These are phyloP conservation scores for Kwoniella sp. DNA, from an alignment of 768 basidiomycete genomes.

Conservation along the genomic window DNA sequence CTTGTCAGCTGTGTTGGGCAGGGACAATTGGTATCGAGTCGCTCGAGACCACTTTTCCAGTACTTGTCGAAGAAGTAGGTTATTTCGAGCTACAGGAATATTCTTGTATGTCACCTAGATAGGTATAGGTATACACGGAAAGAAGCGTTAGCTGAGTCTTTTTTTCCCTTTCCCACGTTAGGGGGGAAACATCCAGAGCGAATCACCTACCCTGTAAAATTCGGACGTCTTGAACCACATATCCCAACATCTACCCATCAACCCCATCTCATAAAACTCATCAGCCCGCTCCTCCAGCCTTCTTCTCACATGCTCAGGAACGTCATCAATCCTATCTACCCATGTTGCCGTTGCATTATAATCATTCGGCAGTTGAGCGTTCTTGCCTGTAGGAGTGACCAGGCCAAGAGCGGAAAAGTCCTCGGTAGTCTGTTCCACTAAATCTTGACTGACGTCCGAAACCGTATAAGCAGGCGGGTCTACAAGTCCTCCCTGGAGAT, in stretches of 20 bases:
- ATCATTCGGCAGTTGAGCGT: not conserved
- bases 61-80: slow-evolving; percentile 44
- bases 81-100: slow-evolving; percentile 27
- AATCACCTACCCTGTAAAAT: slow-evolving; percentile 34
- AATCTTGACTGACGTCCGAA: slow-evolving; percentile 33
- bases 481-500: slow-evolving; percentile 51
- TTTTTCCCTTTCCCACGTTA: too few relatives aligned
- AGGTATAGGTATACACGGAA: slow-evolving; percentile 7
- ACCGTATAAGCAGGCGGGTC: slow-evolving; percentile 42
- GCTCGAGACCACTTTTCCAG: slow-evolving; percentile 32
- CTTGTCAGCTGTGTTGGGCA: slow-evolving; percentile 40
- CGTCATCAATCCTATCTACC: slow-evolving; percentile 16
- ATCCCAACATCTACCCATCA: slow-evolving; percentile 49
- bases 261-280: slow-evolving; percentile 40
- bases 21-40: slow-evolving; percentile 16
- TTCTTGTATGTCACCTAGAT: slow-evolving; percentile 26
- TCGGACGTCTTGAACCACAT: slow-evolving; percentile 40
- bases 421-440: slow-evolving; percentile 19
- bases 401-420: slow-evolving; percentile 20
- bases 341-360: slow-evolving; percentile 2
- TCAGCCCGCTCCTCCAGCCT: slow-evolving; percentile 42
- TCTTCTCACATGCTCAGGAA: slow-evolving; percentile 1
- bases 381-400: slow-evolving; percentile 5
- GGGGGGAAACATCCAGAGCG: not conserved
- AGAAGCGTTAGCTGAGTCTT: too few relatives aligned